Conservation (phyloP, 257 asterid genomes). For the Eucommia ulmoides region DNA sequence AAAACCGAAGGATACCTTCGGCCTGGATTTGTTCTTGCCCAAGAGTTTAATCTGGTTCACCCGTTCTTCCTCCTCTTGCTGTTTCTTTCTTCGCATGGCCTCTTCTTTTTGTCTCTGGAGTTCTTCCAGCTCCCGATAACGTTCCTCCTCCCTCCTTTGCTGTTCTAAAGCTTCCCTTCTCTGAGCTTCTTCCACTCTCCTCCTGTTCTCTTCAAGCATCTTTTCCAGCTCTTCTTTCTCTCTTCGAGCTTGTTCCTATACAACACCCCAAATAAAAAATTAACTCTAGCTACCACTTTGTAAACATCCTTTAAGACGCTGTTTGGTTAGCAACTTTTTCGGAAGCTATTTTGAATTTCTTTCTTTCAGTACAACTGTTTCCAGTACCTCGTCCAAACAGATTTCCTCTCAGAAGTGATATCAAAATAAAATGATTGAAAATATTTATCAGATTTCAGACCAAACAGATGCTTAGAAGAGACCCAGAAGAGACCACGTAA, state of each 20-base stretch:
- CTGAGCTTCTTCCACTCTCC: slow-evolving; percentile 79
- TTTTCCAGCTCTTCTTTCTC: slow-evolving; percentile 82
- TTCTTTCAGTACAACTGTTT: too few relatives aligned
- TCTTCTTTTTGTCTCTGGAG: slow-evolving; percentile 88
- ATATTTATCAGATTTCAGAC: too few relatives aligned
- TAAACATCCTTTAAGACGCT: too few relatives aligned
- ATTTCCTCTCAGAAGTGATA: too few relatives aligned
- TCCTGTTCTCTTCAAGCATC: slow-evolving; percentile 62
- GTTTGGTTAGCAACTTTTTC: too few relatives aligned
- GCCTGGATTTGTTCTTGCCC: slow-evolving; percentile 96
- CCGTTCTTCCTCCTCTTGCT: slow-evolving; percentile 89
- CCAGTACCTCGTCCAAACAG: too few relatives aligned
- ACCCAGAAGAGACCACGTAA: too few relatives aligned
- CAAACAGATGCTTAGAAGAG: too few relatives aligned
- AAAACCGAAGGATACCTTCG: slow-evolving; percentile 76
- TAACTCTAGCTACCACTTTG: too few relatives aligned
- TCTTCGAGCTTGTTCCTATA: slow-evolving; percentile 57
- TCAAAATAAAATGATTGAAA: too few relatives aligned
- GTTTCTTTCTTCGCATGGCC: slow-evolving; percentile 65
- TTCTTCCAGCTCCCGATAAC: slow-evolving; percentile 78
- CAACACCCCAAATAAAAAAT: too few relatives aligned
- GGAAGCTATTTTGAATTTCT: too few relatives aligned
- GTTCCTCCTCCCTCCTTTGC: slow-evolving; percentile 61
- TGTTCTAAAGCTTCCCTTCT: slow-evolving; percentile 79
- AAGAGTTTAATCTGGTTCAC: slow-evolving; percentile 74